Percentiles rank a stretch among this genome's conserved stretches.
These are phyloP conservation scores for Mycena rosella DNA, from an alignment of 768 basidiomycete genomes.

Conservation along the genomic window DNA sequence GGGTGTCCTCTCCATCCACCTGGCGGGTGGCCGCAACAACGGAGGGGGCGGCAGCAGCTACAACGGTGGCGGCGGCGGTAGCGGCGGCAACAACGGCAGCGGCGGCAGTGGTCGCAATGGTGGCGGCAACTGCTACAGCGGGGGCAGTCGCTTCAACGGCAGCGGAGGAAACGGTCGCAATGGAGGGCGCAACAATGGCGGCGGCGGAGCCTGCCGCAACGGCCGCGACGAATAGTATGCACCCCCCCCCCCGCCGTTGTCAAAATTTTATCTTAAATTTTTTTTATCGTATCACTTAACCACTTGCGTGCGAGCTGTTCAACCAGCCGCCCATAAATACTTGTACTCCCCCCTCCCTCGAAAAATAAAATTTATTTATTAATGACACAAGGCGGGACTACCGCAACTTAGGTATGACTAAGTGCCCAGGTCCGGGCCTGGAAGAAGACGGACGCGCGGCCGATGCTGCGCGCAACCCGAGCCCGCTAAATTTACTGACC, in stretches of 20 bases:
- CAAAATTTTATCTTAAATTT: too few species aligned
- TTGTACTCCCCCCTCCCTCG: background rate
- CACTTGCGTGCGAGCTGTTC: background rate
- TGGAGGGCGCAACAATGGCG: too few species aligned
- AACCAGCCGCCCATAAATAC: background rate
- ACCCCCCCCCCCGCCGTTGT: too few species aligned
- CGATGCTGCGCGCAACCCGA: background rate
- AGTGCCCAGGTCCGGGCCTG: background rate
- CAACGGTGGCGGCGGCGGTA: background rate
- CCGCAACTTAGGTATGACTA: too few species aligned
- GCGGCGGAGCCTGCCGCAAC: too few species aligned
- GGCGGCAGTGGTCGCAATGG: background rate
- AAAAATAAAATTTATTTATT: background rate
- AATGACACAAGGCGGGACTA: background rate
- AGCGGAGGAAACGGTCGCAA: too few species aligned
- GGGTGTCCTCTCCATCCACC: background rate
- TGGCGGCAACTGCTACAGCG: background rate
- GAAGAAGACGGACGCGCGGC: background rate
- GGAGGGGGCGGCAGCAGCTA: too few species aligned
- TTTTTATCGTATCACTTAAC: background rate
- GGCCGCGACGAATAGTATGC: background rate
- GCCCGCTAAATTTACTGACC: slow-evolving; percentile 3
- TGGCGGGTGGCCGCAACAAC: background rate
- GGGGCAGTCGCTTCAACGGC: too few species aligned
- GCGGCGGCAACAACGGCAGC: background rate